phyloP scores from a whole-genome alignment of 768 basidiomycete genomes.

The Lactarius pseudohatsudake region DNA sequence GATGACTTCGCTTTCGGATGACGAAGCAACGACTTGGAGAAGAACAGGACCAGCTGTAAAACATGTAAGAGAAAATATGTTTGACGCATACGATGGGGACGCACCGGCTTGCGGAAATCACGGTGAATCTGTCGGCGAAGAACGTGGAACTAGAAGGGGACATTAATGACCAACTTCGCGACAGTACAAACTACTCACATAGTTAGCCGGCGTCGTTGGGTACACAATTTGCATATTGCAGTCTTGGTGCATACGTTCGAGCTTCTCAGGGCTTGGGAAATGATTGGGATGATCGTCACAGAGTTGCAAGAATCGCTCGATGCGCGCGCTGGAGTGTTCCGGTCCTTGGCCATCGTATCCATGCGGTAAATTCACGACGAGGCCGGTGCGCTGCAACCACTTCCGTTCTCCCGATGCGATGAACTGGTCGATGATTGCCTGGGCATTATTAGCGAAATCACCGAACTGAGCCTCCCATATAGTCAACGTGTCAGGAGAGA shows the following conservation, averaged over 20 bases:
- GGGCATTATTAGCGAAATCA: conserved; percentile 97
- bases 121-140: conserved; percentile 96
- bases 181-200: conserved; percentile 47
- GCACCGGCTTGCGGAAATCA: conserved; percentile 95
- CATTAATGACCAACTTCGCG: conserved; percentile 23
- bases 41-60: conserved; percentile 83
- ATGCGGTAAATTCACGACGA: conserved; percentile 88
- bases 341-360: conserved; percentile 99
- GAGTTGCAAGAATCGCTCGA: conserved; percentile 96
- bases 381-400: conserved; percentile 91
- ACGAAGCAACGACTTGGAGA: conserved; percentile 94
- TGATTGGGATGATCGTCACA: conserved; percentile 95
- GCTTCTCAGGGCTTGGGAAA: conserved; percentile 85
- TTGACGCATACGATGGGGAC: conserved; percentile 30
- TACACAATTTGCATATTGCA: conserved; percentile 99
- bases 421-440: conserved; percentile 98
- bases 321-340: conserved; percentile 93
- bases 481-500: conserved; percentile 87
- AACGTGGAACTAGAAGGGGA: conserved; percentile 76
- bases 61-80: conserved; percentile 9
- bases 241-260: conserved; percentile 96
- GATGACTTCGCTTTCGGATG: conserved; percentile 90
- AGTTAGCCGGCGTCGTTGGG: conserved; percentile 95
- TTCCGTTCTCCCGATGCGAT: conserved; percentile 97
- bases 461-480: conserved; percentile 99